Percentiles rank a stretch among this genome's conserved stretches.
Evolutionary conservation across 768 basidiomycete genomes (phyloP).

Genomic region (Auricularia cornea): DNA sequence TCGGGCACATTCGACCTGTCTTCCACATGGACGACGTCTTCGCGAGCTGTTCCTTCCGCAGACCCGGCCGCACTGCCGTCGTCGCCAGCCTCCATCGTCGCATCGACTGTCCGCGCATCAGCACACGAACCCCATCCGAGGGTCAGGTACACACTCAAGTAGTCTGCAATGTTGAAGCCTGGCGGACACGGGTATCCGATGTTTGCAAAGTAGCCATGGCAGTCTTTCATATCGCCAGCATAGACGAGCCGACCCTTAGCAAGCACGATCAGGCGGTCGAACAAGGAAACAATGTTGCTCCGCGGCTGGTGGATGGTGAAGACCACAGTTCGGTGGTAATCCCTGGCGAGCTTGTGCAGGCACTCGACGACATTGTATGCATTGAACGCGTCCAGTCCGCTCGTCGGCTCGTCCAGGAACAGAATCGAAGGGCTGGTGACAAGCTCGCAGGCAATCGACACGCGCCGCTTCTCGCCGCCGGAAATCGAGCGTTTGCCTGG

Average conservation of each 20-base stretch:
- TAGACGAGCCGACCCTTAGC: constrained; percentile 80
- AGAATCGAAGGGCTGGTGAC: constrained; percentile 95
- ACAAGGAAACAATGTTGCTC: constrained; percentile 93
- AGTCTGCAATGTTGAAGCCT: constrained; percentile 97
- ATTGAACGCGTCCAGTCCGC: constrained; percentile 91
- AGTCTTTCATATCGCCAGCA: constrained; percentile 65
- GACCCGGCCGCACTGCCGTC: constrained; percentile 1
- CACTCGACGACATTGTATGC: constrained; percentile 91
- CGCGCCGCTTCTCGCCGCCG: constrained; percentile 94
- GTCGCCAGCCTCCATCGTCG: constrained; percentile 48
- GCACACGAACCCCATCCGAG: background rate
- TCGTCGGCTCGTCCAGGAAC: constrained; percentile 96
- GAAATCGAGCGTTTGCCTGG: constrained; percentile 83
- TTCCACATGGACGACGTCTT: constrained; percentile 14
- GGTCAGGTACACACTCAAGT: constrained; percentile 62
- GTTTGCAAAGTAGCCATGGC: constrained; percentile 70
- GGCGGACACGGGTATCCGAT: constrained; percentile 81
- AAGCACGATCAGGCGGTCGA: constrained; percentile 84
- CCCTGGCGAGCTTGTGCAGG: constrained; percentile 72
- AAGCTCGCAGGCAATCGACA: constrained; percentile 95
- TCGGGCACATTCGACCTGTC: constrained; percentile 44
- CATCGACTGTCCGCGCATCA: constrained; percentile 42
- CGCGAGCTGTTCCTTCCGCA: background rate
- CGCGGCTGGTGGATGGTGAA: constrained; percentile 99
- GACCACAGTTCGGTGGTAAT: constrained; percentile 90